Percentiles rank a stretch among this genome's conserved stretches.
phyloP scores from a whole-genome alignment of 768 basidiomycete species.

The Suillus fuscotomentosus region DNA sequence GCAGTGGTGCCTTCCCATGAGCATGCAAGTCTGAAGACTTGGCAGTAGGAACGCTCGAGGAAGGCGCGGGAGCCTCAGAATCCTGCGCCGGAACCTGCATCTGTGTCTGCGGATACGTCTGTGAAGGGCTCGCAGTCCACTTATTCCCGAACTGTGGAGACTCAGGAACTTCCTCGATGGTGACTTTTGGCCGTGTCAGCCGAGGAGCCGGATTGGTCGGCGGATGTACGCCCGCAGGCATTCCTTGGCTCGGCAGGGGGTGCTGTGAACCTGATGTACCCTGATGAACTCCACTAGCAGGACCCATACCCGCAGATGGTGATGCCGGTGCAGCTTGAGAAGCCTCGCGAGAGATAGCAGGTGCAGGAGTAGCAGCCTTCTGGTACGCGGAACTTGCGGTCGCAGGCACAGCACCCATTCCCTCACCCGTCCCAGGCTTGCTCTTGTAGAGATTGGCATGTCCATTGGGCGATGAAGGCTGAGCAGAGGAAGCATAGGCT shows the following conservation, averaged over 20 bases:
- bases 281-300: neutral
- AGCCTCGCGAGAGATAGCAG: neutral
- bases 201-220: slow-evolving; percentile 10
- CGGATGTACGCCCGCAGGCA: neutral
- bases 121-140: slow-evolving; percentile 1
- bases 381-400: neutral
- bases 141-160: slow-evolving; percentile 14
- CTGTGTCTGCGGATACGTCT: slow-evolving; percentile 6
- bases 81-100: slow-evolving; percentile 9
- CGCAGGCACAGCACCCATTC: neutral
- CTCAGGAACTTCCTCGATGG: slow-evolving; percentile 28
- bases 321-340: neutral
- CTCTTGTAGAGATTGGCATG: neutral
- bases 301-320: neutral
- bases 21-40: slow-evolving; percentile 10
- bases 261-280: neutral
- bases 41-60: neutral
- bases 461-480: neutral
- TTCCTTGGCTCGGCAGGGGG: neutral
- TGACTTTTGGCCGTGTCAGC: slow-evolving; percentile 24
- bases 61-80: slow-evolving; percentile 10
- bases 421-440: neutral
- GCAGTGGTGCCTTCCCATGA: slow-evolving; percentile 18
- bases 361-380: neutral
- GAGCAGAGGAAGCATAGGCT: neutral